A percentile compares a stretch with the other conserved stretches of the same genome.
Evolutionary conservation across 2,329 filamentous ascomycete species (phyloP).

Genomic region (Davidsoniella neocaledoniae): DNA sequence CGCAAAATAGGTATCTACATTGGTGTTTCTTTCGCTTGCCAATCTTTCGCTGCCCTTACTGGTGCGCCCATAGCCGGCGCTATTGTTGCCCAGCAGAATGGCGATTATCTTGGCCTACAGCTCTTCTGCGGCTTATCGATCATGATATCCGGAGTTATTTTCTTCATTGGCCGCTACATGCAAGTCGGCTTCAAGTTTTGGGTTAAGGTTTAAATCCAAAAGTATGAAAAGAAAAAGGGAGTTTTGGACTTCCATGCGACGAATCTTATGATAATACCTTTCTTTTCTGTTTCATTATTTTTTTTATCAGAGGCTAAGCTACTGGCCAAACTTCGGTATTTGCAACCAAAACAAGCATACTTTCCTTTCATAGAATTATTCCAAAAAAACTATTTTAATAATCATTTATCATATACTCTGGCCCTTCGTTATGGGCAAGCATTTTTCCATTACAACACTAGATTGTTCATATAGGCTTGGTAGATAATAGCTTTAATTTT

Average conservation of each 20-base stretch:
- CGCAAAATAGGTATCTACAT: conserved; percentile 51
- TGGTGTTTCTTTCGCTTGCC: conserved; percentile 45
- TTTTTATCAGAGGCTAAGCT: not conserved
- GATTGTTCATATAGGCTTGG: too few relatives aligned
- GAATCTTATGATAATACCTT: not conserved
- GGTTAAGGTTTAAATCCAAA: conserved; percentile 18
- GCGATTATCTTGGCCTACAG: conserved; percentile 41
- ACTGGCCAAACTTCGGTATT: too few relatives aligned
- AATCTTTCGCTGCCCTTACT: conserved; percentile 47
- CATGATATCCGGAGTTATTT: conserved; percentile 18
- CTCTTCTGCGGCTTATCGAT: conserved; percentile 44
- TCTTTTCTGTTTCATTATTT: not conserved
- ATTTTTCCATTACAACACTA: too few relatives aligned
- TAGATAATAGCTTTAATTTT: too few relatives aligned
- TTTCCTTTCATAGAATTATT: too few relatives aligned
- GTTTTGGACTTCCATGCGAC: not conserved
- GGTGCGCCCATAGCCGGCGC: conserved; percentile 53
- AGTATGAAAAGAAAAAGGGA: not conserved
- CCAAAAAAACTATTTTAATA: too few relatives aligned
- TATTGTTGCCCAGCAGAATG: conserved; percentile 33
- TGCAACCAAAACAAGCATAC: too few relatives aligned
- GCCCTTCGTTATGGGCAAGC: too few relatives aligned
- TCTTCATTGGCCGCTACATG: conserved; percentile 20
- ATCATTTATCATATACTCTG: not conserved
- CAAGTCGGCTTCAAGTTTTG: conserved; percentile 21